Evolutionary conservation across 2,329 filamentous ascomycete genomes (phyloP).

Genomic region (Xylariaceae sp.): DNA sequence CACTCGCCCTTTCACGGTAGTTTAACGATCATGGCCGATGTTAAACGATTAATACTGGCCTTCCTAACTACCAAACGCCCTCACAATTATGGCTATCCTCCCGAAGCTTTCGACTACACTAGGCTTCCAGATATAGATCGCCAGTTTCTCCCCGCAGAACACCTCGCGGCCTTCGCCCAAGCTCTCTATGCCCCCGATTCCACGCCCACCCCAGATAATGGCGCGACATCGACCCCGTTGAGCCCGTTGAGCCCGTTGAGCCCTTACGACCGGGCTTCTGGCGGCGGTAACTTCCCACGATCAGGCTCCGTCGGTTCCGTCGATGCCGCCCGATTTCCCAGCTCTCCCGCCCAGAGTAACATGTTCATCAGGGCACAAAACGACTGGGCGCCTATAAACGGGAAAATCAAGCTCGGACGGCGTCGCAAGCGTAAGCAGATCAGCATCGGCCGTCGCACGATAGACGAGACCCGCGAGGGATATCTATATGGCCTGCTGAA

Average conservation of each 20-base stretch:
- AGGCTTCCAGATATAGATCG: slow-evolving; percentile 73
- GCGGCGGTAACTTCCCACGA: too few relatives aligned
- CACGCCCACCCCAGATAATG: slow-evolving; percentile 48
- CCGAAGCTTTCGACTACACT: slow-evolving; percentile 62
- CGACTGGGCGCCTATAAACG: slow-evolving; percentile 88
- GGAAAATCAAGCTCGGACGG: slow-evolving; percentile 53
- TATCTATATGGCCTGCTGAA: slow-evolving; percentile 85
- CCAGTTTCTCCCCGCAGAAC: slow-evolving; percentile 69
- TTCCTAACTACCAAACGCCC: slow-evolving; percentile 27
- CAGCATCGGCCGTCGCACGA: slow-evolving; percentile 55
- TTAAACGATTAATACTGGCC: slow-evolving; percentile 23
- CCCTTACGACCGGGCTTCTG: slow-evolving; percentile 38
- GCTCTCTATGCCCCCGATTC: slow-evolving; percentile 80
- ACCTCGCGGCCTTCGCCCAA: slow-evolving; percentile 73
- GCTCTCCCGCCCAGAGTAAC: slow-evolving; percentile 32
- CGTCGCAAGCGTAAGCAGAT: slow-evolving; percentile 40
- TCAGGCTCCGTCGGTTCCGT: slow-evolving; percentile 35
- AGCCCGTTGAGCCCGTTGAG: slow-evolving; percentile 39
- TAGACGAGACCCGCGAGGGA: slow-evolving; percentile 91
- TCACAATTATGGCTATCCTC: slow-evolving; percentile 53
- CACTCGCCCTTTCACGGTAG: slow-evolving; percentile 7
- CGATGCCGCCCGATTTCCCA: slow-evolving; percentile 30
- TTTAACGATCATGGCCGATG: slow-evolving; percentile 26
- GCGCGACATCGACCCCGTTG: slow-evolving; percentile 35
- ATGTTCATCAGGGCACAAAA: slow-evolving; percentile 84